Evolutionary conservation across 2,329 filamentous ascomycete species (phyloP).

Genomic region (Microcera coccophila): DNA sequence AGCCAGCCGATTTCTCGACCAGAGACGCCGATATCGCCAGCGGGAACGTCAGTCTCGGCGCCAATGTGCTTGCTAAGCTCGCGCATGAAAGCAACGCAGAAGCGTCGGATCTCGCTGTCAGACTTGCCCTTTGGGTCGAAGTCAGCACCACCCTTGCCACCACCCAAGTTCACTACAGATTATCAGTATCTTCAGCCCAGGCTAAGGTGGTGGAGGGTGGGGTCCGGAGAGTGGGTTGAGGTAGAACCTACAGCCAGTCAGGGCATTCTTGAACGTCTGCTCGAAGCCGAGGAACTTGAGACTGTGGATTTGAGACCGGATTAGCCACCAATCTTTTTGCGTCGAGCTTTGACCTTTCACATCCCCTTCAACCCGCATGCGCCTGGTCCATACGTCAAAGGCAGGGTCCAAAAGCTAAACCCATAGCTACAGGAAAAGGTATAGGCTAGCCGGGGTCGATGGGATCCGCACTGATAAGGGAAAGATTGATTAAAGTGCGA

Average conservation of each 20-base stretch:
- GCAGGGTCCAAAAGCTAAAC: background rate
- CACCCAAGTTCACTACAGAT: slow-evolving; percentile 65
- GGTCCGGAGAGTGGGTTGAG: background rate
- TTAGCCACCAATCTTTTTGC: background rate
- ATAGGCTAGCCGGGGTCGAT: background rate
- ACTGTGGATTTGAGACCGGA: slow-evolving; percentile 14
- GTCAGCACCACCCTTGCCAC: slow-evolving; percentile 95
- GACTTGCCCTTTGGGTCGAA: slow-evolving; percentile 99
- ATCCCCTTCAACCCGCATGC: background rate
- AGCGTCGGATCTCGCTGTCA: slow-evolving; percentile 94
- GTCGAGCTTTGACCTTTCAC: too few species aligned
- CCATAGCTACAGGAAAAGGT: background rate
- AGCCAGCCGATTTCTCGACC: slow-evolving; percentile 91
- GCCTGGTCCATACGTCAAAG: background rate
- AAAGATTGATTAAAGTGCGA: background rate
- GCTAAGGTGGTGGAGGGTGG: background rate
- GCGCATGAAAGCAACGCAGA: slow-evolving; percentile 95
- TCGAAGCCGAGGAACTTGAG: slow-evolving; percentile 99
- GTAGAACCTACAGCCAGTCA: slow-evolving; percentile 74
- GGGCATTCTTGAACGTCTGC: slow-evolving; percentile 99
- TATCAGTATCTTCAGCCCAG: background rate
- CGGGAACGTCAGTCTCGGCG: slow-evolving; percentile 91
- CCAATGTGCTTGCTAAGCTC: slow-evolving; percentile 95
- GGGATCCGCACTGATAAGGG: background rate
- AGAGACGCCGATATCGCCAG: slow-evolving; percentile 92